Evolutionary conservation across 352 stramenopile species (phyloP), one percentile per base, ranked within the genome.

Genomic region (Phytopythium delawarense): DNA sequence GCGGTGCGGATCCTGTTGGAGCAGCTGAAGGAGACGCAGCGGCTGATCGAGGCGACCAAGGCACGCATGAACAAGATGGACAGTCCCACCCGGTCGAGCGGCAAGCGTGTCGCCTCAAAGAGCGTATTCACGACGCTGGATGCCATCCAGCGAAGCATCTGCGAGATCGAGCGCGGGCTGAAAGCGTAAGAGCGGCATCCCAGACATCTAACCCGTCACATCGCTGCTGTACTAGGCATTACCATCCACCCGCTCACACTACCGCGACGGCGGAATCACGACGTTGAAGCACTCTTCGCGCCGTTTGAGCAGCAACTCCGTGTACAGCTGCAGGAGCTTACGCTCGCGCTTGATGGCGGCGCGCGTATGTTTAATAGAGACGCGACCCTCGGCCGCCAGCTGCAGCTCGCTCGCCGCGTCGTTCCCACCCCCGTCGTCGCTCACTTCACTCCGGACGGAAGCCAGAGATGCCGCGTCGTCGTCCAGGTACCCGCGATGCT

Each of bases 241-340:
- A 37, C 8, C 28, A 28, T 52, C n/a, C 21, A 54, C 37, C n/a
- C 1, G 7, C 9, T 25, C 39, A 7, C 8, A 16, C 21, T 50
- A 64, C 4, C 66, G 45, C 15, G 66, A 67, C 25, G 63, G 57
- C 13, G 63, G 67, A 21, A 68, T 74, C 5, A 56, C 35, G 15
- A 56, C 57, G 25, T 62, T 66, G 45, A 81, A 74, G 49, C 76
- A 89, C 50, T 89, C 74, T 57, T 83, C 74, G 9, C 77, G 68
- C 8, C 79, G 67, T 52, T 73, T 68, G 18, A 87, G 55, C 11
- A 89, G 72, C 61, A 78, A 54, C 5, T 86, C 64, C 11, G 75
- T 84, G 60, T 83, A 89, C n/a, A 67, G 23, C 18, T 64, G 52
- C 32, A 89, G 63, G 7, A 74, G 51, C 4, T 61, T 15, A 39